phyloP scores from a whole-genome alignment of 2,329 filamentous ascomycete species.

The Ophiostoma australiae region DNA sequence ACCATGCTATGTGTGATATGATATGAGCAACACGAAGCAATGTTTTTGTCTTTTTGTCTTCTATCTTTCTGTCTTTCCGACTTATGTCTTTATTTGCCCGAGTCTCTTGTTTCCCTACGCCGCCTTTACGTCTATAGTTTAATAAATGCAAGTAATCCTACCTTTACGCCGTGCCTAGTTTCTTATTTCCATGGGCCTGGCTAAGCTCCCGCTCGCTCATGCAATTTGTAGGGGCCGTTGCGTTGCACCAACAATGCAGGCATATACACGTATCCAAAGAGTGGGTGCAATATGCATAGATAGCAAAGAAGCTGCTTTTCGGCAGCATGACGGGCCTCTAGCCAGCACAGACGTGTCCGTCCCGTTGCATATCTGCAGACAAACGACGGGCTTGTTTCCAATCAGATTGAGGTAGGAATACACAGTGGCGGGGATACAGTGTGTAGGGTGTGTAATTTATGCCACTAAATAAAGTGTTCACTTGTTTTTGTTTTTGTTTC shows the following conservation, averaged over 20 bases:
- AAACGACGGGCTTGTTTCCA: background rate
- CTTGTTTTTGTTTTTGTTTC: background rate
- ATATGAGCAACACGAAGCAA: background rate
- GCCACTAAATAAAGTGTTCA: background rate
- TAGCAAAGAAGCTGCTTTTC: background rate
- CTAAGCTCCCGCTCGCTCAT: too few relatives aligned
- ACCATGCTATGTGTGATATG: background rate
- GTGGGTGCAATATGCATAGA: constrained; percentile 8
- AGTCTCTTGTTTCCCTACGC: too few relatives aligned
- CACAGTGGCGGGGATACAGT: background rate
- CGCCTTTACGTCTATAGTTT: background rate
- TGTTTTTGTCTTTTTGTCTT: background rate
- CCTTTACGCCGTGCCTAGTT: too few relatives aligned
- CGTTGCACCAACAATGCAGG: background rate
- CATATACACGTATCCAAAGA: background rate
- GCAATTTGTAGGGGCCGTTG: background rate
- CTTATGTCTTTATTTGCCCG: too few relatives aligned
- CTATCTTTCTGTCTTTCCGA: background rate
- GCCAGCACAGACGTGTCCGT: constrained; percentile 7
- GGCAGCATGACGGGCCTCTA: background rate
- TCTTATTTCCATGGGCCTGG: too few relatives aligned
- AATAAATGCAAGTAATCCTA: background rate
- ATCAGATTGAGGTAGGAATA: background rate
- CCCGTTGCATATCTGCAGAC: constrained; percentile 4
- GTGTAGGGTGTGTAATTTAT: background rate